phyloP scores from a whole-genome alignment of 148 eudicot species.

The Nepenthes mirabilis region DNA sequence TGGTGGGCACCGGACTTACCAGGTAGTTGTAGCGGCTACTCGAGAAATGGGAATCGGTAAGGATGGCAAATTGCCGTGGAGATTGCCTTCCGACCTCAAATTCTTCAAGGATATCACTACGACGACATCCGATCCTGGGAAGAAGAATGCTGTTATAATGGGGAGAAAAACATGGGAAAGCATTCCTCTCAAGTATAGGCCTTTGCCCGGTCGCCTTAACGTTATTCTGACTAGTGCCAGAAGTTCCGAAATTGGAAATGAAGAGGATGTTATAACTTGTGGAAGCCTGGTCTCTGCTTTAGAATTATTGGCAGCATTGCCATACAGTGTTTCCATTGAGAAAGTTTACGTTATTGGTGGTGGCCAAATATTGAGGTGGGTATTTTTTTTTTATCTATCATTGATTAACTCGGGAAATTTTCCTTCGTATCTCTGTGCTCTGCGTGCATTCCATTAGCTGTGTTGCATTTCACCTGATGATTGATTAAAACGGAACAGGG shows the following conservation, averaged over 20 bases:
- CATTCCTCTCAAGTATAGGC: constrained; percentile 52
- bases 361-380: constrained; percentile 69
- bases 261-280: constrained; percentile 56
- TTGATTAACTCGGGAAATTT: background rate
- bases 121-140: constrained; percentile 49
- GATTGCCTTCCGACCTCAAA: constrained; percentile 70
- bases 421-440: background rate
- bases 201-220: constrained; percentile 81
- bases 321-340: constrained; percentile 52
- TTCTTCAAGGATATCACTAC: constrained; percentile 70
- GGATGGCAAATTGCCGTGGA: constrained; percentile 93
- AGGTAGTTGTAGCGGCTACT: constrained; percentile 92
- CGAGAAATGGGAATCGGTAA: constrained; percentile 84
- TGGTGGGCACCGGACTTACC: constrained; percentile 42
- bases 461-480: background rate
- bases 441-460: background rate
- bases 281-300: constrained; percentile 60
- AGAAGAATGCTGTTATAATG: constrained; percentile 88
- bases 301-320: constrained; percentile 42
- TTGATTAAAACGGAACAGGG: constrained; percentile 41
- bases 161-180: constrained; percentile 99
- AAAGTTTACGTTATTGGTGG: constrained; percentile 86
- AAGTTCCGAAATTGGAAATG: constrained; percentile 28
- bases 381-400: background rate
- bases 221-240: constrained; percentile 65